A percentile compares a stretch with the other conserved stretches of the same genome.
phyloP scores from a whole-genome alignment of 176 grass and related monocot genomes.

The Cenchrus fungigraminus region DNA sequence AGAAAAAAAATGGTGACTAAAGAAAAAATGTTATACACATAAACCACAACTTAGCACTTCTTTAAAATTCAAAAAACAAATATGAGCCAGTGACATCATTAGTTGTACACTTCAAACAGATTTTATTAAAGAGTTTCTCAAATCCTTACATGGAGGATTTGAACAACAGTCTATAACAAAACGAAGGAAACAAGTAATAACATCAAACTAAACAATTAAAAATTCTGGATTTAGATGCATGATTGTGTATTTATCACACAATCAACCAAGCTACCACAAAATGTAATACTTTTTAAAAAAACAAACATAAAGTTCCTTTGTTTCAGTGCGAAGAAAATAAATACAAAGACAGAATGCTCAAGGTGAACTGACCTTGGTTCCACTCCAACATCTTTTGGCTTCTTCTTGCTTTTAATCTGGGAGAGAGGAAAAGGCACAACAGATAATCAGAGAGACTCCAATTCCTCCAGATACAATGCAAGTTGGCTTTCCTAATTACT shows the following conservation, averaged over 20 bases:
- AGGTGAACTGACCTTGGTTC: slow-evolving; percentile 41
- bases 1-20: slow-evolving; percentile 27
- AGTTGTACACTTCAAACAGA: neutral
- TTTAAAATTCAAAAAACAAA: neutral
- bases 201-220: neutral
- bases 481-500: slow-evolving; percentile 2
- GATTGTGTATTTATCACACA: neutral
- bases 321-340: slow-evolving; percentile 20
- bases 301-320: neutral
- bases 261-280: neutral
- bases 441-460: neutral
- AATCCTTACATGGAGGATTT: slow-evolving; percentile 10
- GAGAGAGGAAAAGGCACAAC: neutral
- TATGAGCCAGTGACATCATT: slow-evolving; percentile 6
- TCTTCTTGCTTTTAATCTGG: slow-evolving; percentile 53
- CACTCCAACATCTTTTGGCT: slow-evolving; percentile 43
- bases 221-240: neutral
- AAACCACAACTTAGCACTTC: neutral
- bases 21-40: neutral
- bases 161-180: neutral
- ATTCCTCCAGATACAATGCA: neutral
- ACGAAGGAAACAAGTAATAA: neutral
- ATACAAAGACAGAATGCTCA: neutral
- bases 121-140: neutral
- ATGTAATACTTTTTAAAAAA: neutral